phyloP scores from a whole-genome alignment of 2,329 filamentous ascomycete species.

The Stemphylium lycopersici region DNA sequence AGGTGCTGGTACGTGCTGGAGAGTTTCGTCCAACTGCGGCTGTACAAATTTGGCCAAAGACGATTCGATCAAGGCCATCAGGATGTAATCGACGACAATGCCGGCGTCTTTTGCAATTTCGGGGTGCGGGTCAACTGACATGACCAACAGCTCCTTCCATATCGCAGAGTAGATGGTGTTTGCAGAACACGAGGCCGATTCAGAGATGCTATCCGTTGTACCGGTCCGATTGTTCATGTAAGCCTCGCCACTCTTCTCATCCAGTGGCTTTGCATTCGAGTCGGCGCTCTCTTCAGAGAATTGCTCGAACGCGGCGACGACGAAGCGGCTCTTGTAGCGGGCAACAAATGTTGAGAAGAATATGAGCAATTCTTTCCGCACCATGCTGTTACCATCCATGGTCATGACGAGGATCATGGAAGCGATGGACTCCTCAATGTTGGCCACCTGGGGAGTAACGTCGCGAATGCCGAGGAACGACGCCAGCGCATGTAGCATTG shows the following conservation, averaged over 20 bases:
- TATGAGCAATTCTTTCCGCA: conserved; percentile 89
- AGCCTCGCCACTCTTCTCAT: conserved; percentile 36
- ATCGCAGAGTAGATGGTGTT: conserved; percentile 92
- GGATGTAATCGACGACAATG: conserved; percentile 84
- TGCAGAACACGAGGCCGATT: conserved; percentile 60
- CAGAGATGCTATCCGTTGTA: conserved; percentile 10
- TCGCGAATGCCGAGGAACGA: conserved; percentile 94
- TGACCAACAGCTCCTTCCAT: conserved; percentile 90
- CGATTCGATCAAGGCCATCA: conserved; percentile 78
- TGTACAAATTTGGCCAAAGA: conserved; percentile 74
- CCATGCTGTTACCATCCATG: conserved; percentile 91
- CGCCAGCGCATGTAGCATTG: conserved; percentile 91
- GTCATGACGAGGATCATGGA: conserved; percentile 90
- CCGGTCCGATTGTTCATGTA: conserved; percentile 38
- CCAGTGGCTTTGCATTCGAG: conserved; percentile 19
- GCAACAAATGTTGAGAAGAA: conserved; percentile 92
- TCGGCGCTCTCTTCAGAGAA: conserved; percentile 74
- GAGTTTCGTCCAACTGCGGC: conserved; percentile 74
- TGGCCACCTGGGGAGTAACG: conserved; percentile 85
- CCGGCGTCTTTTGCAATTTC: conserved; percentile 87
- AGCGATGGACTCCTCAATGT: conserved; percentile 89
- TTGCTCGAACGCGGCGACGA: conserved; percentile 91
- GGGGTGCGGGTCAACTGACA: conserved; percentile 92
- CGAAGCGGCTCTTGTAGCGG: conserved; percentile 88
- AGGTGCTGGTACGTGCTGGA: conserved; percentile 51